These are phyloP conservation scores for Botrytis medusae DNA, from an alignment of 2,329 filamentous ascomycete species.

Conservation along the genomic window DNA sequence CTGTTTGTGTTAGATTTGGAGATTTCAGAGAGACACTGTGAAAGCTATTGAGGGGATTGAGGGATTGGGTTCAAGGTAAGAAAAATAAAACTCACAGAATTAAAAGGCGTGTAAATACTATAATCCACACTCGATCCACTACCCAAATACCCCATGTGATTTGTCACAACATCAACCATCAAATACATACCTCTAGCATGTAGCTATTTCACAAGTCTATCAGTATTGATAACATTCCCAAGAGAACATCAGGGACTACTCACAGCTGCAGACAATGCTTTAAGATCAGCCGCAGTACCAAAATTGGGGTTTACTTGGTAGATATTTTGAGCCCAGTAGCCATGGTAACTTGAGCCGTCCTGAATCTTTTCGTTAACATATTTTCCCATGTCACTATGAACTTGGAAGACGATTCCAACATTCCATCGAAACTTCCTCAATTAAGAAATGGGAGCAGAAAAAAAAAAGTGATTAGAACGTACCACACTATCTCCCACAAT, in stretches of 20 bases:
- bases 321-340: slow-evolving; percentile 50
- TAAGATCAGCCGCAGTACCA: slow-evolving; percentile 48
- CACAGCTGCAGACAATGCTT: slow-evolving; percentile 47
- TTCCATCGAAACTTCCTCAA: not conserved
- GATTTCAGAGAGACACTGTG: not conserved
- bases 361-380: not conserved
- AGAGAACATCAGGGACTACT: not conserved
- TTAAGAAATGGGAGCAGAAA: not conserved
- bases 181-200: slow-evolving; percentile 47
- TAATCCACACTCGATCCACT: slow-evolving; percentile 42
- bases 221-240: too few species aligned
- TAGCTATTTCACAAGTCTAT: not conserved
- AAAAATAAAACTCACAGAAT: slow-evolving; percentile 30
- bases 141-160: slow-evolving; percentile 45
- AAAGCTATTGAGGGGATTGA: not conserved
- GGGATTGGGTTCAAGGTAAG: not conserved
- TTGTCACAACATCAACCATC: slow-evolving; percentile 54
- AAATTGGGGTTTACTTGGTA: slow-evolving; percentile 51
- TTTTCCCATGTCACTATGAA: not conserved
- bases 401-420: not conserved
- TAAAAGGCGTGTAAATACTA: slow-evolving; percentile 44
- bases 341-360: slow-evolving; percentile 46
- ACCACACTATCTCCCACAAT: slow-evolving; percentile 39
- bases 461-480: not conserved
- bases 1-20: not conserved